Evolutionary conservation across 2,329 filamentous ascomycete species (phyloP).

Genomic region (Epichloe sibirici): DNA sequence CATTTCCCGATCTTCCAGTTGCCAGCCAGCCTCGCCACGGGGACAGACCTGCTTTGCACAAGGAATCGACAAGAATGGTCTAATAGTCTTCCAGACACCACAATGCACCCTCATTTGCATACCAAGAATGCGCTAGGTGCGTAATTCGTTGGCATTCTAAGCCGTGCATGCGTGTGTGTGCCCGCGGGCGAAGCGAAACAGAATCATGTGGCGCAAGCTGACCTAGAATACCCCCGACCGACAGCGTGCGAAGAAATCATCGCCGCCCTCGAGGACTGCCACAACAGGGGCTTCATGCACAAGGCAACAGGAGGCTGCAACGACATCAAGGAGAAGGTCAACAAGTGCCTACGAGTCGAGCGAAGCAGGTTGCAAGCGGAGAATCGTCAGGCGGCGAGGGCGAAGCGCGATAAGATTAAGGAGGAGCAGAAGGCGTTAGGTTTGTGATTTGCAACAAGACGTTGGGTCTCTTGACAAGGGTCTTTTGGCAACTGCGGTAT

Average conservation of each 20-base stretch:
- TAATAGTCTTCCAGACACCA: slow-evolving; percentile 2
- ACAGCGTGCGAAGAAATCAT: slow-evolving; percentile 92
- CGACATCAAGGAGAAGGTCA: slow-evolving; percentile 70
- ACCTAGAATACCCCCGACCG: slow-evolving; percentile 5
- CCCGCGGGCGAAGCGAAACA: background rate
- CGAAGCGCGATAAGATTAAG: slow-evolving; percentile 61
- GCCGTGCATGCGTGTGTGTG: background rate
- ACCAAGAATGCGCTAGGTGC: slow-evolving; percentile 83
- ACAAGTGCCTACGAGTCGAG: slow-evolving; percentile 71
- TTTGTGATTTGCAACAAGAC: slow-evolving; percentile 14
- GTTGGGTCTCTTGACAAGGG: background rate
- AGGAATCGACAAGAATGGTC: background rate
- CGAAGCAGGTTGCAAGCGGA: slow-evolving; percentile 63
- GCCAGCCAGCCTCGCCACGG: background rate
- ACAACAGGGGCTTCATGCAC: slow-evolving; percentile 82
- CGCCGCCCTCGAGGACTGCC: slow-evolving; percentile 87
- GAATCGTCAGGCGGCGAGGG: slow-evolving; percentile 58
- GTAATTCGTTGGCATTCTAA: background rate
- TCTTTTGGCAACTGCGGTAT: background rate
- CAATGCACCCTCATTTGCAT: slow-evolving; percentile 96
- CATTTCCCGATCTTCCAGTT: background rate
- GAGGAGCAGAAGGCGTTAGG: slow-evolving; percentile 49
- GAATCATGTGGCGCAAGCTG: background rate
- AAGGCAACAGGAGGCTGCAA: slow-evolving; percentile 89
- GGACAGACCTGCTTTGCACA: background rate